Base-by-base conservation (phyloP, 768 basidiomycete species). In the Russula earlei region DNA sequence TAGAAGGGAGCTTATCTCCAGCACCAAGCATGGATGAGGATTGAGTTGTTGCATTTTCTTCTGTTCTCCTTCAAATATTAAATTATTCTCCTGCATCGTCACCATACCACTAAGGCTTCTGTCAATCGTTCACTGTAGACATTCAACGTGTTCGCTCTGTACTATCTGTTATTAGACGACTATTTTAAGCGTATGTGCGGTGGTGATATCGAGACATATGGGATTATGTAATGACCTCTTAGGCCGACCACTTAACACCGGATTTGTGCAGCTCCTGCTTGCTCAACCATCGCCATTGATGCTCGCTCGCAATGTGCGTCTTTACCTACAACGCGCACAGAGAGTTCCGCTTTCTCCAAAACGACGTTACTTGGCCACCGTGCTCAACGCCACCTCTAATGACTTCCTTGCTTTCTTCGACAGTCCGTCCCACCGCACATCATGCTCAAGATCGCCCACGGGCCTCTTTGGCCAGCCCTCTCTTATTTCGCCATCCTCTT, bases 391-490 rank as follows among this genome's bases (percentile, higher is more conserved):
- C 42, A 69, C 76, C 14, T 69, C 70, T 31, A 72, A 72, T 49
- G 75, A 81, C 49, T 75, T 91, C 59, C 75, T 83, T 55, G 71
- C 79, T 15, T 77, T 87, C 55, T 90, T 91, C 68, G 88, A 91
- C 71, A 75, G 77, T 34, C 85, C 87, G 5, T 66, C 74, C 61
- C 52, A 69, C 63, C 69, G 69, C 36, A 68, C 69, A 40, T 63
- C 70, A 4, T 74, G 77, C 9, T 71, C 77, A 2, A 70, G 79
- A 25, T 70, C 76, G 6, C 69, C 77, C 2, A 86, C 87, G 2
- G 96, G 96, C 22, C 78, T 98, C 34, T 98, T 99, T 68, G 81
- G 82, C 15, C 89, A 96, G 61, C 76, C 81, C 0, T 74, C 79
- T 17, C 77, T 99, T 34, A 81, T 78, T 4, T 72, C 81, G 25